Conservation (phyloP, 202 grass and related monocot species). For the Elaeis oleifera region DNA sequence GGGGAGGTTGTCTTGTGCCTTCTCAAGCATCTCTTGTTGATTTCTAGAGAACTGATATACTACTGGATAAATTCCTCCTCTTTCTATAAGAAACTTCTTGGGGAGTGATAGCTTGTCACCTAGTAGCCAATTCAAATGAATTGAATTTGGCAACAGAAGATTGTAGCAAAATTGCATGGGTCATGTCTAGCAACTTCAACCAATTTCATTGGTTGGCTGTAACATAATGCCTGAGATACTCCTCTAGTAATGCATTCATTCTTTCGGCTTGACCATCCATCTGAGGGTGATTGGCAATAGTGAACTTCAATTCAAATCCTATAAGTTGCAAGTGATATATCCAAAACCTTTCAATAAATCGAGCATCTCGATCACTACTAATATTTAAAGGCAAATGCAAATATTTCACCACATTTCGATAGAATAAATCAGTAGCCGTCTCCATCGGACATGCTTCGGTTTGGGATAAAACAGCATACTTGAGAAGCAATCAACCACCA, state of each 20-base stretch:
- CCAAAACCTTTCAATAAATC: not conserved
- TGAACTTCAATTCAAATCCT: not conserved
- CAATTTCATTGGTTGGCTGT: not conserved
- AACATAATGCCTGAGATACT: not conserved
- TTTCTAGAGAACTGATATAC: too few species aligned
- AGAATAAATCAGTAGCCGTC: not conserved
- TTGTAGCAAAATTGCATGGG: not conserved
- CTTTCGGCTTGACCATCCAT: not conserved
- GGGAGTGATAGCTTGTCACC: too few species aligned
- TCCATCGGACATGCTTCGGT: not conserved
- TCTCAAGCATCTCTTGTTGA: too few species aligned
- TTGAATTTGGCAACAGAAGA: not conserved
- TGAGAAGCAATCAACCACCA: not conserved
- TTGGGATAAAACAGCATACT: not conserved
- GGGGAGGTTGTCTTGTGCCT: too few species aligned
- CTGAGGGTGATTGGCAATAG: not conserved
- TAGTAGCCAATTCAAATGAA: not conserved
- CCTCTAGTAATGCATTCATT: not conserved
- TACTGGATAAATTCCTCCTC: too few species aligned
- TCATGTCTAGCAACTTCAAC: not conserved
- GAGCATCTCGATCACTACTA: not conserved
- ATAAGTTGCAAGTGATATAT: not conserved
- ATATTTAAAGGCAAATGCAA: not conserved
- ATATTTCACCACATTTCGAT: not conserved
- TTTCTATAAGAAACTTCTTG: too few species aligned